A percentile compares a stretch with the other conserved stretches of the same genome.
Conservation (phyloP, 2,329 filamentous ascomycete species). For the Pseudogymnoascus sp. region DNA sequence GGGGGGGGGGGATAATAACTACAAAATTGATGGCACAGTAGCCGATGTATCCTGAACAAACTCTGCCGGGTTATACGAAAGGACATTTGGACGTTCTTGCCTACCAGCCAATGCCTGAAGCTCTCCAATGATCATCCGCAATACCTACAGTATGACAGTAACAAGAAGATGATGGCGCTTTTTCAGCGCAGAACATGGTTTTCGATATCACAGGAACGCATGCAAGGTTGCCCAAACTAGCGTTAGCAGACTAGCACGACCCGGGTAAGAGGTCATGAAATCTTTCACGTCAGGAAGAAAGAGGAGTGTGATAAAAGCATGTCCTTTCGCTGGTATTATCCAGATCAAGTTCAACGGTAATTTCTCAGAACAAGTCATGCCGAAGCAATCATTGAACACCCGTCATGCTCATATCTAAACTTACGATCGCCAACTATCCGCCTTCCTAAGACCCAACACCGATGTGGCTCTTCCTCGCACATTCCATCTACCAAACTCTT, state of each 20-base stretch:
- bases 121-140: too few relatives aligned
- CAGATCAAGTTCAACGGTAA: slow-evolving; percentile 25
- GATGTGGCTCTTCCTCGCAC: too few relatives aligned
- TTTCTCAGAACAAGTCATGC: slow-evolving; percentile 12
- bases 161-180: not conserved
- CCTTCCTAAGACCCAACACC: not conserved
- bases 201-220: not conserved
- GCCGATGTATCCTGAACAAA: too few relatives aligned
- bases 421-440: not conserved
- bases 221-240: not conserved
- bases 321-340: slow-evolving; percentile 10
- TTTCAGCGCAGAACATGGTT: not conserved
- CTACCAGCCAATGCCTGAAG: too few relatives aligned
- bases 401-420: slow-evolving; percentile 9
- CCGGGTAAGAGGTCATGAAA: not conserved
- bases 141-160: too few relatives aligned
- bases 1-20: not conserved
- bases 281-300: not conserved
- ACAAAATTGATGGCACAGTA: too few relatives aligned
- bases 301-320: slow-evolving; percentile 4
- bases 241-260: not conserved
- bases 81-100: too few relatives aligned
- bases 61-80: too few relatives aligned
- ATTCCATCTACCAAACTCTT: not conserved
- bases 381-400: slow-evolving; percentile 12